phyloP scores from a whole-genome alignment of 2,329 filamentous ascomycete genomes.

The Aspergillus ochraceus region DNA sequence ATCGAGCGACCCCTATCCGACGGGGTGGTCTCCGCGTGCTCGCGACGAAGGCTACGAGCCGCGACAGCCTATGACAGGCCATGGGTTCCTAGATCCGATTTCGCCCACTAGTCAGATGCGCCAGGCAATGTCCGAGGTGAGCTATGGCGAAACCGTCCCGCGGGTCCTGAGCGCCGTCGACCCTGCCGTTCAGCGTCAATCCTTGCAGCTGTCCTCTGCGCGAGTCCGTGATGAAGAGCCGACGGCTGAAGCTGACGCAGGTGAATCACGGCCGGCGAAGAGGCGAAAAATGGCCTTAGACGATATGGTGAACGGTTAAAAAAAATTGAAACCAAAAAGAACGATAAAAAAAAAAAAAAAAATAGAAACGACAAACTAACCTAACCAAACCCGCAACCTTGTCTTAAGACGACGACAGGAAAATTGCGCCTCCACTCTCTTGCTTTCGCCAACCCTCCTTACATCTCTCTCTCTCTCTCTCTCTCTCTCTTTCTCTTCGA shows the following conservation, averaged over 20 bases:
- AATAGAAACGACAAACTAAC: too few species aligned
- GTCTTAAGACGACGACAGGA: neutral
- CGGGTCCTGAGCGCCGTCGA: constrained; percentile 23
- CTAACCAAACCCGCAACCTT: neutral
- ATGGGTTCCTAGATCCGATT: constrained; percentile 26
- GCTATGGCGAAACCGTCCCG: constrained; percentile 21
- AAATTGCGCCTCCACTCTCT: constrained; percentile 4
- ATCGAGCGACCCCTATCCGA: constrained; percentile 35
- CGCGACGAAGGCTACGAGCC: constrained; percentile 24
- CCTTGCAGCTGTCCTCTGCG: constrained; percentile 18
- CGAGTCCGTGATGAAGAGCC: constrained; percentile 16
- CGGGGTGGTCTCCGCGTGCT: constrained; percentile 24
- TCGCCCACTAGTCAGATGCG: constrained; percentile 29
- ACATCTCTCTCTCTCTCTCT: neutral
- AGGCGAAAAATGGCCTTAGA: constrained; percentile 42
- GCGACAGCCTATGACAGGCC: constrained; percentile 19
- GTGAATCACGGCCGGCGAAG: constrained; percentile 32
- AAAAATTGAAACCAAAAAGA: neutral
- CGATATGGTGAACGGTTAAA: constrained; percentile 41
- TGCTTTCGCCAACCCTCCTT: neutral
- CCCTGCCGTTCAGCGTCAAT: constrained; percentile 18
- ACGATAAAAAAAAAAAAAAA: neutral
- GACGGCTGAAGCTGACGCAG: constrained; percentile 18
- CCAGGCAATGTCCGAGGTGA: constrained; percentile 23
- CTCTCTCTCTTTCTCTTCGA: neutral